Conservation (phyloP, 148 eudicot genomes). For the Oxyria digyna region DNA sequence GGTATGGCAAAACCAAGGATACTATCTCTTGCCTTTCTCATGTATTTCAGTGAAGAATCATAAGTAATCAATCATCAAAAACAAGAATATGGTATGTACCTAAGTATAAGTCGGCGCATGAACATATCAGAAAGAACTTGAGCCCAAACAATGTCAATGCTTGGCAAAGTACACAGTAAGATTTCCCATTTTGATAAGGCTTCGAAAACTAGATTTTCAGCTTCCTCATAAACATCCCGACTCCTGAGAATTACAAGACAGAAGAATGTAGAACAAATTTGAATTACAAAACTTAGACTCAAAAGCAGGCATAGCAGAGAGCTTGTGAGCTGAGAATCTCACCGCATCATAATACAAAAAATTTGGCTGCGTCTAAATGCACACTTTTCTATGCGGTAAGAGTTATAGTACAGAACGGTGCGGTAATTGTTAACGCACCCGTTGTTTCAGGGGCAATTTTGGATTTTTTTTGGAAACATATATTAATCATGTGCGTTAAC, state of each 20-base stretch:
- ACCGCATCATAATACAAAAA: slow-evolving; percentile 43
- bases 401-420: too few relatives aligned
- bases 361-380: too few relatives aligned
- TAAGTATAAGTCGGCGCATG: slow-evolving; percentile 79
- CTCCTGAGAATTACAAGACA: slow-evolving; percentile 23
- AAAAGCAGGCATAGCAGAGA: not conserved
- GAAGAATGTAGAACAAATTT: not conserved
- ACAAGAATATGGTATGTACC: slow-evolving; percentile 24
- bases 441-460: too few relatives aligned
- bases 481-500: too few relatives aligned
- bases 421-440: too few relatives aligned
- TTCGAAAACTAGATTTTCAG: slow-evolving; percentile 55
- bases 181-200: slow-evolving; percentile 87
- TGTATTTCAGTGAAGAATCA: too few relatives aligned
- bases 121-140: slow-evolving; percentile 84
- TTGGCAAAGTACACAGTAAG: slow-evolving; percentile 51
- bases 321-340: slow-evolving; percentile 15
- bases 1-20: too few relatives aligned
- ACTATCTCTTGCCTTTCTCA: too few relatives aligned
- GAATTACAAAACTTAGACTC: not conserved
- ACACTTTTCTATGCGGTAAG: too few relatives aligned
- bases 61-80: too few relatives aligned
- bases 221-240: slow-evolving; percentile 55
- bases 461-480: too few relatives aligned
- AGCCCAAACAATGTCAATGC: slow-evolving; percentile 80